Evolutionary conservation across 1,284 basidiomycete genomes (phyloP).

Genomic region (Cronartium quercuum): DNA sequence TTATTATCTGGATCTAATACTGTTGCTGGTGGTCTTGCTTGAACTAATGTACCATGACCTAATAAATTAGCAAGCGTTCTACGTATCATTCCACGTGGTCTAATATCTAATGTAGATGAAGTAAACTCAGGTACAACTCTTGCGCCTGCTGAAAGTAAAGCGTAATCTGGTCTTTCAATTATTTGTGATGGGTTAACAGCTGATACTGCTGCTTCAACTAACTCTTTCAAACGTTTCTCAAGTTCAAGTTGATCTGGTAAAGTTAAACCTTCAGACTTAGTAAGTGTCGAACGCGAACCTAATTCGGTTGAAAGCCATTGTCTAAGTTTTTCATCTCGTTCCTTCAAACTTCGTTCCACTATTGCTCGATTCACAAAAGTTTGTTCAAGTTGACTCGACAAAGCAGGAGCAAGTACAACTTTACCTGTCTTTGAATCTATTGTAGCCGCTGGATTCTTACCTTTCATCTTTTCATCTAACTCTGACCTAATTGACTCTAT

Average conservation of each 20-base stretch:
- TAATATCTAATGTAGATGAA: constrained; percentile 65
- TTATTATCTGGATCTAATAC: constrained; percentile 74
- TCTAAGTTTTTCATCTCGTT: neutral
- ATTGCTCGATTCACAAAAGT: neutral
- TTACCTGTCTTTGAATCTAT: neutral
- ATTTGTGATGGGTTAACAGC: constrained; percentile 63
- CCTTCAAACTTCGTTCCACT: neutral
- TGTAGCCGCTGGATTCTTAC: neutral
- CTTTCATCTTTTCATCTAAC: neutral
- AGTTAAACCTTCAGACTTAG: neutral
- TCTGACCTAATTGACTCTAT: neutral
- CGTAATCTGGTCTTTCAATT: constrained; percentile 75
- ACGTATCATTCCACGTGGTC: constrained; percentile 50
- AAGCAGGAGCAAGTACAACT: neutral
- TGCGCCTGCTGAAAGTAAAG: constrained; percentile 74
- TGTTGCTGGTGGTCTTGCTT: constrained; percentile 72
- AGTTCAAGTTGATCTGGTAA: neutral
- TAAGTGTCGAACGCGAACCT: neutral
- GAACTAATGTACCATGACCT: constrained; percentile 53
- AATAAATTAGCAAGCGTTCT: constrained; percentile 57
- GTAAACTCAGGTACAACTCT: constrained; percentile 74
- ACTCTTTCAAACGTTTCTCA: constrained; percentile 8
- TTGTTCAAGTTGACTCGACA: neutral
- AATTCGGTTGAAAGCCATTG: neutral
- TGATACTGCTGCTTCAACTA: constrained; percentile 65